Percentiles rank a stretch among this genome's conserved stretches.
Conservation (phyloP, 768 basidiomycete genomes). For the Suillus decipiens region DNA sequence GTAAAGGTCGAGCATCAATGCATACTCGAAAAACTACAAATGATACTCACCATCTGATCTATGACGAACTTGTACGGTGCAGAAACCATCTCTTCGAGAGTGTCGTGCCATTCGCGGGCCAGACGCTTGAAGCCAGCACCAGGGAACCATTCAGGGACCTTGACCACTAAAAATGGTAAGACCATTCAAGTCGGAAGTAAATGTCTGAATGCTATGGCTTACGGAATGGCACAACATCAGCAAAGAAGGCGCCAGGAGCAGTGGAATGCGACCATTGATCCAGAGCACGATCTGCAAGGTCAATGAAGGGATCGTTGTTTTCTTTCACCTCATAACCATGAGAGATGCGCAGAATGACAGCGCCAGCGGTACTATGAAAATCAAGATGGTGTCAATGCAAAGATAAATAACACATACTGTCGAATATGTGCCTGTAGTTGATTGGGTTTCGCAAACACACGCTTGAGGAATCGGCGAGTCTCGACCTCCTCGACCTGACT, state of each 20-base stretch:
- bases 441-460: slow-evolving; percentile 38
- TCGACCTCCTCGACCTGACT: slow-evolving; percentile 40
- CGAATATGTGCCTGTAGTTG: slow-evolving; percentile 42
- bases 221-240: slow-evolving; percentile 53
- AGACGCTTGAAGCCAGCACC: slow-evolving; percentile 54
- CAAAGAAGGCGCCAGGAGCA: slow-evolving; percentile 48
- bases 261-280: slow-evolving; percentile 52
- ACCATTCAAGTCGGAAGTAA: background rate
- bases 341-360: slow-evolving; percentile 53
- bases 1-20: background rate
- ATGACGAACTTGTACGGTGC: slow-evolving; percentile 59
- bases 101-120: slow-evolving; percentile 56
- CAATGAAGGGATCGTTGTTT: slow-evolving; percentile 49
- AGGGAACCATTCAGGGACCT: slow-evolving; percentile 61
- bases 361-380: slow-evolving; percentile 45
- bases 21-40: background rate
- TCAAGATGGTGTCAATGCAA: slow-evolving; percentile 1
- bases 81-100: slow-evolving; percentile 57
- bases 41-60: slow-evolving; percentile 51
- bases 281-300: slow-evolving; percentile 51
- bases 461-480: slow-evolving; percentile 43
- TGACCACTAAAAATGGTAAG: slow-evolving; percentile 32
- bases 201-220: slow-evolving; percentile 8
- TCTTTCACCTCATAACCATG: slow-evolving; percentile 60
- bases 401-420: slow-evolving; percentile 28